A percentile compares a stretch with the other conserved stretches of the same genome.
Conservation (phyloP, 2,329 filamentous ascomycete genomes). For the Diaporthe batatas region DNA sequence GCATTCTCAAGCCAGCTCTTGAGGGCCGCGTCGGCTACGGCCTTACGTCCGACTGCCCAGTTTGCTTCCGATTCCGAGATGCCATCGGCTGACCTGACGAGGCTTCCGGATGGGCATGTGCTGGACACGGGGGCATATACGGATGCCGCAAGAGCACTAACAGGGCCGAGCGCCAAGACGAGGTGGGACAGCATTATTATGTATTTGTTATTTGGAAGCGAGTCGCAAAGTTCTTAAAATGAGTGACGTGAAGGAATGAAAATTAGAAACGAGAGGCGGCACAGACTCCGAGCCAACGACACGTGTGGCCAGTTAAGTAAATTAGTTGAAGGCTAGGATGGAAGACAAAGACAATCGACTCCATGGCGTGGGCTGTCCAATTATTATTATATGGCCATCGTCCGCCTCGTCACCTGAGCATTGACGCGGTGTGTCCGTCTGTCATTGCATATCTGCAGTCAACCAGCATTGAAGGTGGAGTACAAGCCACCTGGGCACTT, state of each 20-base stretch:
- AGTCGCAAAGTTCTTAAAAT: background rate
- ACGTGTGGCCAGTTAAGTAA: background rate
- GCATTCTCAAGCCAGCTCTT: conserved; percentile 22
- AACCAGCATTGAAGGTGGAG: conserved; percentile 7
- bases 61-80: conserved; percentile 36
- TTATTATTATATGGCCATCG: background rate
- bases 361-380: background rate
- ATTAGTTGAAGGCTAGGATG: background rate
- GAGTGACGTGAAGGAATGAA: conserved; percentile 14
- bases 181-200: conserved; percentile 30
- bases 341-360: background rate
- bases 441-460: background rate
- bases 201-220: background rate
- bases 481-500: background rate
- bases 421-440: background rate
- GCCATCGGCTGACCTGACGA: conserved; percentile 39
- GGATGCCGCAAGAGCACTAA: conserved; percentile 35
- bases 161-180: conserved; percentile 28
- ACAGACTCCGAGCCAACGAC: background rate
- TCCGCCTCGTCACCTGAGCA: conserved; percentile 8
- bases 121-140: conserved; percentile 21
- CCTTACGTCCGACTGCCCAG: conserved; percentile 32
- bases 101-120: conserved; percentile 32
- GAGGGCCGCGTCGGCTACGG: conserved; percentile 34
- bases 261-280: background rate